A percentile compares a stretch with the other conserved stretches of the same genome.
Evolutionary conservation across 306 rosid genomes (phyloP).

Genomic region (Myrica gale): DNA sequence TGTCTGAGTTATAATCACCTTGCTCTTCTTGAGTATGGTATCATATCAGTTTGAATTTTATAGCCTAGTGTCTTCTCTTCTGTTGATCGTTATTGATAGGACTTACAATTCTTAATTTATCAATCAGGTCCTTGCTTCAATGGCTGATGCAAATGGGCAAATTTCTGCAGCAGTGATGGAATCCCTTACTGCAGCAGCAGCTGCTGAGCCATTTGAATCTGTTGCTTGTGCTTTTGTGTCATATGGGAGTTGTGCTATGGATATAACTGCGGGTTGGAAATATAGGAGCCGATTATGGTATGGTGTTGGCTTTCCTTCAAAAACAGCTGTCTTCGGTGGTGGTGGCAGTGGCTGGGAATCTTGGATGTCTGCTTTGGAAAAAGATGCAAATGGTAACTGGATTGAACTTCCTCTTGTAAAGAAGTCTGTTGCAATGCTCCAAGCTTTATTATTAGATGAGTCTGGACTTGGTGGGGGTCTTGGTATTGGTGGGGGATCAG

Average conservation of each 20-base stretch:
- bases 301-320: slow-evolving; percentile 88
- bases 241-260: slow-evolving; percentile 80
- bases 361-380: slow-evolving; percentile 81
- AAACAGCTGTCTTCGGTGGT: slow-evolving; percentile 62
- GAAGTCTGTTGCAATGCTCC: slow-evolving; percentile 93
- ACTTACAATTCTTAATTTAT: slow-evolving; percentile 24
- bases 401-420: slow-evolving; percentile 84
- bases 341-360: slow-evolving; percentile 89
- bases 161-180: slow-evolving; percentile 74
- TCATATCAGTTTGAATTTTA: slow-evolving; percentile 17
- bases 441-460: slow-evolving; percentile 86
- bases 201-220: slow-evolving; percentile 87
- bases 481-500: slow-evolving; percentile 98
- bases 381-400: slow-evolving; percentile 81
- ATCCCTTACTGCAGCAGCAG: slow-evolving; percentile 94
- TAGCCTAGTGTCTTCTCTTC: slow-evolving; percentile 13
- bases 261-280: slow-evolving; percentile 93
- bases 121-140: slow-evolving; percentile 76
- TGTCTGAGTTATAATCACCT: slow-evolving; percentile 9
- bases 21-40: slow-evolving; percentile 2
- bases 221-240: slow-evolving; percentile 94
- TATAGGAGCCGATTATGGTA: slow-evolving; percentile 93
- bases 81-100: slow-evolving; percentile 17
- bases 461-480: slow-evolving; percentile 98
- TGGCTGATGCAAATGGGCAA: slow-evolving; percentile 91